Evolutionary conservation across 495 filamentous ascomycete genomes (phyloP), one percentile per base, ranked within the genome.

Genomic region (Podospora pseudopauciseta): DNA sequence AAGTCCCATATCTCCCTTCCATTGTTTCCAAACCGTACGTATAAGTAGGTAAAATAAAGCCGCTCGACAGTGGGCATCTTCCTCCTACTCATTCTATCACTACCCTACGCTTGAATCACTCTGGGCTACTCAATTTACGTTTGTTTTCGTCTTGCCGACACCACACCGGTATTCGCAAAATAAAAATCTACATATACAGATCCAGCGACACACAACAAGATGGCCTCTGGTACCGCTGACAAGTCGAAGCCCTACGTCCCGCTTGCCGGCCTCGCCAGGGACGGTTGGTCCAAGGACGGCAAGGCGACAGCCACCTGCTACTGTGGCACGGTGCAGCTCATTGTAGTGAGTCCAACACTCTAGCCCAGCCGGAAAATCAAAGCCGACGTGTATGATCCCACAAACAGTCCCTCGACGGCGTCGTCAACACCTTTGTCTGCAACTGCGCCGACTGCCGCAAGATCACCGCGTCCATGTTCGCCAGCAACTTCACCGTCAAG

Each of bases 371-470:
- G 11, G 11, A 30, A 62, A 34, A 49, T 34, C 56, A 65, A 34
- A 60, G 55, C 57, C 59, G 56, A 62, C 59, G 34, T 23, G 23
- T 23, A 23, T 23, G 23, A 23, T 23, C 23, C 23, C 23, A 23
- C 23, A 28, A 58, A 23, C 57, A 63, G 63, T 60, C 66, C 19
- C 62, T 65, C 9, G 78, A 80, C 2, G 84, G 82, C 59, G 72
- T 86, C 2, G 59, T 85, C 68, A 75, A 79, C 74, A 81, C 76
- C 64, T 87, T 86, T 73, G 66, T 86, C 69, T 88, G 85, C 75
- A 80, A 88, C 77, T 87, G 86, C 76, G 69, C 74, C 44, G 85
- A 87, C 77, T 86, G 85, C 75, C 83, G 78, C 66, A 88, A 88
- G 71, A 79, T 87, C 71, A 87, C 84, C 11, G 84, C 85, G 11